Evolutionary conservation across 305 asterid species (phyloP), one percentile per base, ranked within the genome.

Genomic region (Plantago coronopus): DNA sequence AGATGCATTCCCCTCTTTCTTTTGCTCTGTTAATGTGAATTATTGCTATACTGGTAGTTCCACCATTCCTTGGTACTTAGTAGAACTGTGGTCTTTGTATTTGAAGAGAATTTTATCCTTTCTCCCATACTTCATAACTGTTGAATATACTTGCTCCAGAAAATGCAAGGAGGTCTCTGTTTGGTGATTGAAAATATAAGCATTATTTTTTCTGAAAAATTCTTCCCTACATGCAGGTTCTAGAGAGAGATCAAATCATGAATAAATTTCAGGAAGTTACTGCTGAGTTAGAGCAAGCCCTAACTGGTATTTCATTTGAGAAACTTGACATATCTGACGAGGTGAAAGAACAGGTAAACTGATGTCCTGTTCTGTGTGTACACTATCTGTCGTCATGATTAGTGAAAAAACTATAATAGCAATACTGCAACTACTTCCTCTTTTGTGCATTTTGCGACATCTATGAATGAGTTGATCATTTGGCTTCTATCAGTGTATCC

Each of bases 291-390:
- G 98, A 91, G 76, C 89, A 82, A 54, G 84, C 96, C 63, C 83
- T 91, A 54, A 74, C 80, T 74, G 80, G 81, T 69, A 76, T 85
- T 81, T 78, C 93, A 54, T 81, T 76, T 56, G 96, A 88, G 67
- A 77, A 79, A 59, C 96, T 91, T 23, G 96, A 91, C 76, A 80
- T 91, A 55, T 79, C 96, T 16, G 95, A 88, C 76, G 96, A 91
- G 82, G 95, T 91, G 49, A 85, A 87, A 73, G 98, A 91, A 65
- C 98, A 88, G 82, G 98, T 91, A 64, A 69, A 71, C 46, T 17
- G 17, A 29, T 47, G 10, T 53, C 67, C 51, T 67, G 59, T 47
- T 17, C 69, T 56, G 62, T 55, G 48, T 66, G 50, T 19, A 58
- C 43, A 16, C 34, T 48, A 58, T 23, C 43, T 61, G 20, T 38